These are phyloP conservation scores for Arthrocladium fulminans DNA, from an alignment of 2,329 filamentous ascomycete genomes.

Conservation along the genomic window DNA sequence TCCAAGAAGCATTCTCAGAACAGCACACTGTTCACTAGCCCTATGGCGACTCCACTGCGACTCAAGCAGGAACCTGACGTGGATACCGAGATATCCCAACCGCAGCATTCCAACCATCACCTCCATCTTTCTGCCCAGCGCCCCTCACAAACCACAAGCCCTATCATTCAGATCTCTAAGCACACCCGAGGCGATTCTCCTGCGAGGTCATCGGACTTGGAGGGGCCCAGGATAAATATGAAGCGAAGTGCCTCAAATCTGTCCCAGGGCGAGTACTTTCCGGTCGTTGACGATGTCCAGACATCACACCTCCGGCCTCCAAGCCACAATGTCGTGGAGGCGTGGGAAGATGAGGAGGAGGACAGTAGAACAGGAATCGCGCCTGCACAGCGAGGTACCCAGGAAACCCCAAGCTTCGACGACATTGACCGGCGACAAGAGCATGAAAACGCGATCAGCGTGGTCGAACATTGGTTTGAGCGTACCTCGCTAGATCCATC, in stretches of 20 bases:
- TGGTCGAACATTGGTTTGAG: constrained; percentile 46
- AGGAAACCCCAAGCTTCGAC: constrained; percentile 41
- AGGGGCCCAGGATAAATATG: constrained; percentile 16
- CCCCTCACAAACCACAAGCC: constrained; percentile 28
- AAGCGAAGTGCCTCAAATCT: constrained; percentile 23
- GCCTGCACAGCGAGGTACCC: constrained; percentile 38
- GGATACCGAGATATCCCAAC: neutral
- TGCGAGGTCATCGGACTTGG: constrained; percentile 23
- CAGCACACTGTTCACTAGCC: neutral
- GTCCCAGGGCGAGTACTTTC: constrained; percentile 1
- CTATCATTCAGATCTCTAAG: constrained; percentile 37
- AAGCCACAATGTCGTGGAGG: constrained; percentile 6
- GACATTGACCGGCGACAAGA: constrained; percentile 41
- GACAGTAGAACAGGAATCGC: constrained; percentile 40
- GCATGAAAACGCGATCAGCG: constrained; percentile 43
- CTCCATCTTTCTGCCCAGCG: constrained; percentile 11
- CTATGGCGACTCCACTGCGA: neutral
- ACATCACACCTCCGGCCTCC: constrained; percentile 18
- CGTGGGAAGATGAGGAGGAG: constrained; percentile 6
- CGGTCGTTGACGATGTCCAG: neutral
- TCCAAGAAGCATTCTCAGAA: neutral
- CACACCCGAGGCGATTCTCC: constrained; percentile 38
- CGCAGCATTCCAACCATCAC: constrained; percentile 13
- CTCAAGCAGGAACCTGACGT: neutral
- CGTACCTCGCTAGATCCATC: constrained; percentile 36